These are phyloP conservation scores for Inga leiocalycina DNA, from an alignment of 306 rosid genomes.

Conservation along the genomic window DNA sequence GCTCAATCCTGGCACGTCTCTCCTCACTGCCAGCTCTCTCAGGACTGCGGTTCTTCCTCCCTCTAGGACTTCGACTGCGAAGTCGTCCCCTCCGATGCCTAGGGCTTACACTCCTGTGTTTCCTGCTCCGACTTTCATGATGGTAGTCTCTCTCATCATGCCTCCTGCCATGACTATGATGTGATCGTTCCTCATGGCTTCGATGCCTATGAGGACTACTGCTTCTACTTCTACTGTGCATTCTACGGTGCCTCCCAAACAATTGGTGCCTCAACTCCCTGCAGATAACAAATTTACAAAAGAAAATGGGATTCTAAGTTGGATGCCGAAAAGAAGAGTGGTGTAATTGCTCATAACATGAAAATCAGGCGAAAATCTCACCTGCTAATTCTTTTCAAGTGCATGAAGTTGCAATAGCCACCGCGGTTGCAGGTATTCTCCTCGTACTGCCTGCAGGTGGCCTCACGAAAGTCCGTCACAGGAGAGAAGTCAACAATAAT, in stretches of 20 bases:
- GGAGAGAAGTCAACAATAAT: slow-evolving; percentile 40
- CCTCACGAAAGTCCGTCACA: slow-evolving; percentile 39
- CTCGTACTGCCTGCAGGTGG: slow-evolving; percentile 40
- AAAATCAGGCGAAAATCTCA: neutral
- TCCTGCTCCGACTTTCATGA: slow-evolving; percentile 59
- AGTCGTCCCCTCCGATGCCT: slow-evolving; percentile 53
- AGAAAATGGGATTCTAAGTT: neutral
- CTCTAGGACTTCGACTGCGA: slow-evolving; percentile 58
- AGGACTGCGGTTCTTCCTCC: slow-evolving; percentile 60
- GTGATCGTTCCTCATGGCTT: slow-evolving; percentile 70
- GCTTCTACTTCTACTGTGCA: slow-evolving; percentile 63
- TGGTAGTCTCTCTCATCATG: slow-evolving; percentile 66
- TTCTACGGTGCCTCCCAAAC: slow-evolving; percentile 48
- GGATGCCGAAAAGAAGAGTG: neutral
- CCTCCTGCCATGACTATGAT: slow-evolving; percentile 58
- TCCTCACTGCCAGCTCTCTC: slow-evolving; percentile 82
- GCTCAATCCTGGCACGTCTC: slow-evolving; percentile 86
- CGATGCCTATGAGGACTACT: slow-evolving; percentile 74
- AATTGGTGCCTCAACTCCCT: slow-evolving; percentile 77
- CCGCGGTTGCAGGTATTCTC: slow-evolving; percentile 39
- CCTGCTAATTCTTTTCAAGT: slow-evolving; percentile 43
- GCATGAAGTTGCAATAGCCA: slow-evolving; percentile 42
- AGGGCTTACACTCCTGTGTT: slow-evolving; percentile 68
- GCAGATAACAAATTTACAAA: neutral
- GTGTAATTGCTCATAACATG: neutral